Base-by-base conservation (phyloP, 768 basidiomycete species). In the Lactarius evosmus region DNA sequence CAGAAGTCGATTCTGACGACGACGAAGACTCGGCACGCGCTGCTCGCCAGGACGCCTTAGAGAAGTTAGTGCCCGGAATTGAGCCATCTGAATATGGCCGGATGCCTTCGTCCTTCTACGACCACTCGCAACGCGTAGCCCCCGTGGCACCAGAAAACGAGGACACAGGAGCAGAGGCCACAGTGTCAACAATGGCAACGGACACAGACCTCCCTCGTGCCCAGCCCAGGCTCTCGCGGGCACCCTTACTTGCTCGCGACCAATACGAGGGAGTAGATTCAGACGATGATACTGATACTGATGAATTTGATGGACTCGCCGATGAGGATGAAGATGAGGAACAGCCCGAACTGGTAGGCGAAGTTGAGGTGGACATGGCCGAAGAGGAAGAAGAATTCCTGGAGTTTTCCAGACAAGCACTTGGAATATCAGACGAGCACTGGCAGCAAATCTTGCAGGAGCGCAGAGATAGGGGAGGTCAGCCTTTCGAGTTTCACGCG, bases 321-420 rank as follows among this genome's bases (percentile, higher is more conserved):
- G 85, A 83, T 56, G 76, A 73, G 9, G 89, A 89, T 60, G 83
- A 81, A 4, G 93, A 91, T 46, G 90, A 93, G 60, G 93, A 95
- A 55, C 78, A 78, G n/a, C 93, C 93, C 0, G 86, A 89, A 69
- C 81, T 95, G 3, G 85, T 91, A 2, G 91, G 88, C 17, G 90
- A 94, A 25, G 76, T 93, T 4, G 94, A 95, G 69, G 81, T 95
- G 36, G 89, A 97, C 68, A 96, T 98, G 93, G 84, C 80, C 1
- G 88, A 92, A 69, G 97, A 99, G 75, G 85, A 93, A 75, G 93
- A 91, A 69, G 96, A 97, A 69, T 99, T 98, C 68, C 76, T 99
- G 33, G 90, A 93, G 75, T 99, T 99, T 74, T 91, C 97, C 14
- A 85, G 93, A 52, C 92, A 98, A 70, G 85, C 91, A 5, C 77